Base-by-base conservation (phyloP, 805 yeast species). In the Lachancea meyersii region DNA sequence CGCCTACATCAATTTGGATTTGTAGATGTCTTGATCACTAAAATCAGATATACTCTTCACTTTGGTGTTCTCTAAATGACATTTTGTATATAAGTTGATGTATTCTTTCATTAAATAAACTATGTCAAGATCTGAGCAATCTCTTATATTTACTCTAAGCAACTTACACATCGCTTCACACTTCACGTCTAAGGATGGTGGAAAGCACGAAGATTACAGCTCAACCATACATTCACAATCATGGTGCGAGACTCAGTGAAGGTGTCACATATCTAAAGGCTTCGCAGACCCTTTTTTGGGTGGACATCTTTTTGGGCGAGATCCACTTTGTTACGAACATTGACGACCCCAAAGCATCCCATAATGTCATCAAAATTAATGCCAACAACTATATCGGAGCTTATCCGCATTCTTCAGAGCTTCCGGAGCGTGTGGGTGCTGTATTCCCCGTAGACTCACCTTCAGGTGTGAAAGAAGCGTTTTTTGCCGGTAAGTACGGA, bases 401-500 rank as follows among this genome's bases (percentile, higher is more conserved):
- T 13, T 50, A 53, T 35, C 54, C 56, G 3, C 42, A 22, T 22
- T 31, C 35, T n/a, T 18, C 24, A 3, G 38, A 28, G 4, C 43
- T 35, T 4, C 53, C 62, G 8, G 72, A 70, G 28, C 67, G 76
- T 4, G 67, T 85, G 38, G 95, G 96, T 11, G 89, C 82, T 13
- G 72, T 88, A 48, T 85, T 79, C 14, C 73, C 86, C 24, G 79
- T 93, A 1, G 55, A 64, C n/a, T 40, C 39, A 11, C 22, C 44
- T 9, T 35, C 28, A 11, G 36, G 47, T 24, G 74, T 73, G 28
- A 71, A 76, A 50, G 64, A 69, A 2, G 66, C 83, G 14, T 52
- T 81, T 27, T 75, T 77, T 44, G 93, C 88, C 40, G 75, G 76
- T 38, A 75, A 77, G 53, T 64, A 66, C 33, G 96, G 95, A 17